These are phyloP conservation scores for Epichloe elymi DNA, from an alignment of 2,329 filamentous ascomycete genomes.

Conservation along the genomic window DNA sequence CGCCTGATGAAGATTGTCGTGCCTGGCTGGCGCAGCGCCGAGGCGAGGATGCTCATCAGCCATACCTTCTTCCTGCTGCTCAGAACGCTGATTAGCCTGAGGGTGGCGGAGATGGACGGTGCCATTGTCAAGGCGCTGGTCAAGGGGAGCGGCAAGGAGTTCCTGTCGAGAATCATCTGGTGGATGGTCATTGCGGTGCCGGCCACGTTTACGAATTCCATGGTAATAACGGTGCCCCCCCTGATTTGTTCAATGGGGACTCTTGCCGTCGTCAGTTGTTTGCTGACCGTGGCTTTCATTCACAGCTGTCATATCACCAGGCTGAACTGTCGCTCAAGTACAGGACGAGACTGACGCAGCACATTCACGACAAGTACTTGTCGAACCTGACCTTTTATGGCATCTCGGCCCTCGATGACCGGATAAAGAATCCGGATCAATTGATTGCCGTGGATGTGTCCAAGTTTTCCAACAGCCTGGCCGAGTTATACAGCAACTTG, in stretches of 20 bases:
- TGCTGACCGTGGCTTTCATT: neutral
- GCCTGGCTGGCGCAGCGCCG: constrained; percentile 79
- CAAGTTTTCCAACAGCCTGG: constrained; percentile 89
- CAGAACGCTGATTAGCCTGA: constrained; percentile 82
- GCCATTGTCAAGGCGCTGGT: constrained; percentile 85
- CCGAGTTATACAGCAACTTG: constrained; percentile 90
- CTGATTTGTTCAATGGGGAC: too few species aligned
- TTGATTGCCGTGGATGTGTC: constrained; percentile 93
- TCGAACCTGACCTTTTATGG: constrained; percentile 95
- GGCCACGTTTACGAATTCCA: constrained; percentile 96
- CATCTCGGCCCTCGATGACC: constrained; percentile 84
- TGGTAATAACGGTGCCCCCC: constrained; percentile 41
- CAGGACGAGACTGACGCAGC: constrained; percentile 79
- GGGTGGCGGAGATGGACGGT: constrained; percentile 93
- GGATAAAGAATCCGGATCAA: constrained; percentile 97
- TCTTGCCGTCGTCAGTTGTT: neutral
- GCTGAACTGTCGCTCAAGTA: constrained; percentile 89
- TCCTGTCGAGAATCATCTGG: constrained; percentile 79
- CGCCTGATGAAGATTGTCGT: constrained; percentile 75
- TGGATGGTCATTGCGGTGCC: constrained; percentile 98
- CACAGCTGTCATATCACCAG: constrained; percentile 86
- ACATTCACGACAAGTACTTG: constrained; percentile 91
- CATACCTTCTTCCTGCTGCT: constrained; percentile 89
- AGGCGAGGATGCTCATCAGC: constrained; percentile 72
- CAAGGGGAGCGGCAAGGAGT: constrained; percentile 80